These are phyloP conservation scores for Trichophaea hybrida DNA, from an alignment of 2,329 filamentous ascomycete species.

Conservation along the genomic window DNA sequence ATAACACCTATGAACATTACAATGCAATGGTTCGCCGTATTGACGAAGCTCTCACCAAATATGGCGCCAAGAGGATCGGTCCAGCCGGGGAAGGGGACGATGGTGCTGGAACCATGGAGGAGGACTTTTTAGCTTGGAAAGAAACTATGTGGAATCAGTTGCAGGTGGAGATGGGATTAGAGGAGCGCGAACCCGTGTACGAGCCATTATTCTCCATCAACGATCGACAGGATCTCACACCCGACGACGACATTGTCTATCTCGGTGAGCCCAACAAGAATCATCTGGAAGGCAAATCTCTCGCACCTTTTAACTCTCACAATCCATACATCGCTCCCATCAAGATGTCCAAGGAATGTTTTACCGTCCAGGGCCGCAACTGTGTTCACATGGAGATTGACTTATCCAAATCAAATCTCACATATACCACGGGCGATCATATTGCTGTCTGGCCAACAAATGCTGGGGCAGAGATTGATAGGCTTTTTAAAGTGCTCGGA, in stretches of 20 bases:
- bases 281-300: constrained; percentile 71
- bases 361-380: constrained; percentile 78
- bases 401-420: constrained; percentile 73
- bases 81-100: constrained; percentile 90
- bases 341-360: constrained; percentile 76
- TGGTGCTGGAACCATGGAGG: constrained; percentile 97
- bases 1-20: constrained; percentile 99
- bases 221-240: constrained; percentile 57
- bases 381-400: constrained; percentile 95
- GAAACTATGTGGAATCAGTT: constrained; percentile 95
- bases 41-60: constrained; percentile 61
- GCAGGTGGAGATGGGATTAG: constrained; percentile 65
- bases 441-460: constrained; percentile 97
- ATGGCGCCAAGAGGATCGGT: constrained; percentile 74
- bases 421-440: constrained; percentile 93
- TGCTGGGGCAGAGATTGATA: constrained; percentile 77
- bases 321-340: constrained; percentile 96
- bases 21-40: constrained; percentile 96
- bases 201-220: constrained; percentile 79
- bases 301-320: constrained; percentile 88
- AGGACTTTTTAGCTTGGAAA: constrained; percentile 98
- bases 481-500: constrained; percentile 67
- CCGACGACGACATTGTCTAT: constrained; percentile 70
- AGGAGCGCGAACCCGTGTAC: constrained; percentile 92
- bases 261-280: constrained; percentile 92